Conservation (phyloP, 306 rosid species). For the Fragaria iinumae region DNA sequence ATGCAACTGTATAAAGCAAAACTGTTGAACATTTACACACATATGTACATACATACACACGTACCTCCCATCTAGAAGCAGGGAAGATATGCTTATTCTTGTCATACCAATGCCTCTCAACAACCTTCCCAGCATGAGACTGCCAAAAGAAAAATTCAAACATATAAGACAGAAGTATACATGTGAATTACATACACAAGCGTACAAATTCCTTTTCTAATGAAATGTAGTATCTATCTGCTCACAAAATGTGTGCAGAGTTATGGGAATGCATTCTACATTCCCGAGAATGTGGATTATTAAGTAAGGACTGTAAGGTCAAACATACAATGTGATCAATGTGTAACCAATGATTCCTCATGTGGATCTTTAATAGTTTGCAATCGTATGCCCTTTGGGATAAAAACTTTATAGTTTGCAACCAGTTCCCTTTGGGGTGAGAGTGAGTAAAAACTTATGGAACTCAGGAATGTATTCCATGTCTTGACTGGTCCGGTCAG, state of each 20-base stretch:
- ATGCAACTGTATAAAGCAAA: not conserved
- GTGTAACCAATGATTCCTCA: not conserved
- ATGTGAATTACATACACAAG: not conserved
- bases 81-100: conserved; percentile 97
- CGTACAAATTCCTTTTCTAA: too few species aligned
- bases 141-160: conserved; percentile 29
- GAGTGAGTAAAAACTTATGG: not conserved
- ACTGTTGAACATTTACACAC: not conserved
- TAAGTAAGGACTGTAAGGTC: not conserved
- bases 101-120: conserved; percentile 97
- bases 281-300: not conserved
- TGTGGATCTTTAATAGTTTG: not conserved
- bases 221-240: not conserved
- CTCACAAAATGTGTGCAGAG: not conserved
- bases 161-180: not conserved
- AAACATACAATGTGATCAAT: not conserved
- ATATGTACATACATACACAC: not conserved
- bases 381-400: too few species aligned
- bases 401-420: too few species aligned
- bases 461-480: not conserved
- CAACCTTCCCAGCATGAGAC: conserved; percentile 99
- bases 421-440: not conserved
- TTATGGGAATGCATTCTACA: not conserved
- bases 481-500: not conserved
- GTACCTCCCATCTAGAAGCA: conserved; percentile 98